phyloP scores from a whole-genome alignment of 2,329 filamentous ascomycete genomes.

The Verticillium nonalfalfae region DNA sequence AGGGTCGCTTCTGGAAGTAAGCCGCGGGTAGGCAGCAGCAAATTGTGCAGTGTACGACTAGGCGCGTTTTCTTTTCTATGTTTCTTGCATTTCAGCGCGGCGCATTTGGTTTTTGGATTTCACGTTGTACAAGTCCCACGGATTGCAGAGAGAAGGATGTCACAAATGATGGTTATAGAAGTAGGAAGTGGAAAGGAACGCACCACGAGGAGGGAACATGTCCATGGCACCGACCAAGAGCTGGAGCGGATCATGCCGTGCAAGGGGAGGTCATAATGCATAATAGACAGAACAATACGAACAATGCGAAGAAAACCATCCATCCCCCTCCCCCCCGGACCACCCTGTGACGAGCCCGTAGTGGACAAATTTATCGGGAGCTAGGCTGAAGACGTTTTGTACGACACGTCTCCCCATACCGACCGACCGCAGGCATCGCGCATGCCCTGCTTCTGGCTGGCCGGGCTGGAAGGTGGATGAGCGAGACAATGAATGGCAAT shows the following conservation, averaged over 20 bases:
- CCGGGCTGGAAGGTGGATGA: not conserved
- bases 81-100: slow-evolving; percentile 1
- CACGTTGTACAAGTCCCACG: not conserved
- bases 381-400: too few relatives aligned
- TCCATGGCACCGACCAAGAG: slow-evolving; percentile 28
- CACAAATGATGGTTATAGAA: not conserved
- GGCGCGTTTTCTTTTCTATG: too few relatives aligned
- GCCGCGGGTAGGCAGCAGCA: not conserved
- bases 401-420: too few relatives aligned
- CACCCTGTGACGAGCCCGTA: not conserved
- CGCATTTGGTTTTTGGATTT: not conserved
- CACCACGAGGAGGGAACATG: slow-evolving; percentile 2
- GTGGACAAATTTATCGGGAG: not conserved
- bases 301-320: not conserved
- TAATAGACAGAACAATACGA: slow-evolving; percentile 7
- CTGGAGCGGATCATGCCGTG: slow-evolving; percentile 25
- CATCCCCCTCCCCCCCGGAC: not conserved
- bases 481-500: too few relatives aligned
- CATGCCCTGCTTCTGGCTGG: not conserved
- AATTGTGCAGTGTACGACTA: not conserved
- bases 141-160: not conserved
- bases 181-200: not conserved
- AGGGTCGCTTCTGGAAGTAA: slow-evolving; percentile 5
- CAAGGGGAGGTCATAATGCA: slow-evolving; percentile 5
- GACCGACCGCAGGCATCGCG: too few relatives aligned